Evolutionary conservation across 441 rosid genomes (phyloP), one percentile per base, ranked within the genome.

Genomic region (Isatis lusitanica): DNA sequence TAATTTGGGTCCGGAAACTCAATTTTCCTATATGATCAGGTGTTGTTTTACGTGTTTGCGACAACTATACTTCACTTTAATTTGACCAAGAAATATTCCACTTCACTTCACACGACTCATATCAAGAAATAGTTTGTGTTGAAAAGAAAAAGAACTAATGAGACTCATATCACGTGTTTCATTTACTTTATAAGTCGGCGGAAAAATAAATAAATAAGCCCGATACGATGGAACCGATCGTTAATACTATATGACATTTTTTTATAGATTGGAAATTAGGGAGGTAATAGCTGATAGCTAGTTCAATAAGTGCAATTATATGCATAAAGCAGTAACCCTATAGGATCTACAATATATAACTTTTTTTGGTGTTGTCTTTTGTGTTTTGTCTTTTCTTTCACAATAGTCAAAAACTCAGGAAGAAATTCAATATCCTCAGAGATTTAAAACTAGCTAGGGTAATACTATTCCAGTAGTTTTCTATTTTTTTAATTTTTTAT

Each of bases 351-450:
- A 30, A n/a, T 60, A 18, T 39, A 26, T 18, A 50, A 21, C 21
- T 9, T 39, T 21, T 8, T 15, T 51, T 31, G 6, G 6, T 55
- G 38, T 66, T 67, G 78, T 74, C 78, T 33, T 74, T 74, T 40
- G 64, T 52, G 65, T n/a, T 68, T 75, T 68, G 78, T 61, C 78
- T 61, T 44, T 35, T 52, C 26, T 40, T 35, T 48, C 74, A 42
- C 31, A n/a, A 30, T 21, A 57, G 17, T 50, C 63, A 43, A 40
- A 30, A 66, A 47, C 30, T 61, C 17, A 36, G 7, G 47, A 67
- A 48, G 9, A 58, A 21, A 44, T 9, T 31, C 13, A 42, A 47
- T 12, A 62, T 5, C 9, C 5, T 53, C 10, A 52, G 13, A 42
- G 36, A 30, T 55, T 30, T 26, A 12, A 43, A 64, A 64, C 26